A percentile compares a stretch with the other conserved stretches of the same genome.
These are phyloP conservation scores for Pythium plurisporium DNA, from an alignment of 352 stramenopile genomes.

Conservation along the genomic window DNA sequence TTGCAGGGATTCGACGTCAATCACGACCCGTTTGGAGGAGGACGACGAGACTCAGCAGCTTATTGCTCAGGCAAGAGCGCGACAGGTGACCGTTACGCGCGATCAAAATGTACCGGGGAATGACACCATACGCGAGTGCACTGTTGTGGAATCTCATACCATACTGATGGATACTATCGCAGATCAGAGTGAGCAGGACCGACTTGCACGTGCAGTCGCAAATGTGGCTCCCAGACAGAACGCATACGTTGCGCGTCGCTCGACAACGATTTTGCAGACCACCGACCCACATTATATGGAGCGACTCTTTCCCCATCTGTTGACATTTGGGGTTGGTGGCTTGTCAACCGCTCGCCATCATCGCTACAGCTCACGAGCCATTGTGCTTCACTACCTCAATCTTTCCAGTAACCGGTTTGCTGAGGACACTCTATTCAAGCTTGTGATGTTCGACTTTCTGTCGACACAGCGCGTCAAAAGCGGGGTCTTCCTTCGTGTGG, in stretches of 20 bases:
- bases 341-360: constrained; percentile 5
- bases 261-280: constrained; percentile 11
- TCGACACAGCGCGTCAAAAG: constrained; percentile 13
- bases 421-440: constrained; percentile 23
- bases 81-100: constrained; percentile 2
- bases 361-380: constrained; percentile 18
- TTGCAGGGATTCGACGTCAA: neutral
- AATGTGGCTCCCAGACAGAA: neutral
- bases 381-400: constrained; percentile 27
- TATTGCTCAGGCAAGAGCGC: neutral
- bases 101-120: neutral
- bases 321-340: constrained; percentile 24
- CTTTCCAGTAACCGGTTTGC: constrained; percentile 23
- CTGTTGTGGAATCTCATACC: constrained; percentile 14
- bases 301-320: constrained; percentile 15
- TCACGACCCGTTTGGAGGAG: neutral
- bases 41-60: neutral
- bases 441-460: constrained; percentile 26
- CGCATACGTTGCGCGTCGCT: constrained; percentile 8
- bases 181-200: neutral
- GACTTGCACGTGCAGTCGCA: constrained; percentile 1
- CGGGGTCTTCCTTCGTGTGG: constrained; percentile 19
- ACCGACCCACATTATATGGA: constrained; percentile 22
- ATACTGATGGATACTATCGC: constrained; percentile 16
- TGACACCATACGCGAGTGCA: neutral